Base-by-base conservation (phyloP, 2,329 filamentous ascomycete species). In the Phialophora tarda region DNA sequence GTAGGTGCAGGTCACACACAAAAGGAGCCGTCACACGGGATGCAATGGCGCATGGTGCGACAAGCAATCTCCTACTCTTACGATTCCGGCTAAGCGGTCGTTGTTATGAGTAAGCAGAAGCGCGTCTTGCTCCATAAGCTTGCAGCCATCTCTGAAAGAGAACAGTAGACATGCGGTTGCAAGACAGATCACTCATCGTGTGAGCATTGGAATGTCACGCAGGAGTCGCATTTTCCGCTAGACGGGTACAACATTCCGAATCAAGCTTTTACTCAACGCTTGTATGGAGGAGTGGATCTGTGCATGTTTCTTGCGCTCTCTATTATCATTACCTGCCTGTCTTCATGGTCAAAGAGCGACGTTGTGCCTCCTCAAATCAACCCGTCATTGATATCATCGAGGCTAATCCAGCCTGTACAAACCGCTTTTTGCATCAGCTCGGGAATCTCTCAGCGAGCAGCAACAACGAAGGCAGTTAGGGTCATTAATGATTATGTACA, bases 321-420 rank as follows among this genome's bases (percentile, higher is more conserved):
- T 34, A 59, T 59, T 50, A 59, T 34, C 17, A 59, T 59, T 59
- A 59, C 48, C 41, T 23, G 41, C 14, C 32, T 24, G 28, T 24
- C 30, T 47, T 11, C 38, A 21, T 44, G 17, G 26, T 59, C 2
- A 51, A 51, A 26, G 57, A 48, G 57, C 34, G 38, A 51, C 24
- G 8, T 59, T 32, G 41, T 59, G 48, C 21, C 41, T 59, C 30
- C 21, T 30, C n/a, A 23, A 14, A 59, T 12, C 17, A 34, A 50
- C n/a, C 14, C 23, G 28, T 59, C 57, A 48, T 59, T 23, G n/a
- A 32, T 59, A 14, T 59, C 57, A 17, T 50, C 10, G n/a, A 21
- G 8, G n/a, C 41, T 14, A 48, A 48, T 7, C 53, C 53, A 21
- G n/a, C 57, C 41, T 23, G 38, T 30, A 32, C 4, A 1, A 23